phyloP scores from a whole-genome alignment of 164 flowering plant species.

The Magnolia officinalis region DNA sequence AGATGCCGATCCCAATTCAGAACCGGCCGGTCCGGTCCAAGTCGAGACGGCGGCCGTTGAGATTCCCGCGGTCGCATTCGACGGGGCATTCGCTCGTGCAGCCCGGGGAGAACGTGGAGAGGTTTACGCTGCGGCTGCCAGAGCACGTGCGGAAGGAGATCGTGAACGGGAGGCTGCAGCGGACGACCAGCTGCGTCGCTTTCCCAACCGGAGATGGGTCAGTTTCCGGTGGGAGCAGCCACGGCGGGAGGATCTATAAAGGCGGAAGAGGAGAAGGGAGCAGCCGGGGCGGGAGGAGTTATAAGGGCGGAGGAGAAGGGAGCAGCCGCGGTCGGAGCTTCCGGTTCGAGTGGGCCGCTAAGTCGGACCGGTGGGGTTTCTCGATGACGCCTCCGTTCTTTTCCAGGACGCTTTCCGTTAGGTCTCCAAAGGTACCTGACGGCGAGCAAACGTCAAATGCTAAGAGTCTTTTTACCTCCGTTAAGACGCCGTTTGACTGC shows the following conservation, averaged over 20 bases:
- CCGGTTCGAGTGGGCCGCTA: conserved; percentile 21
- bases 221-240: conserved; percentile 15
- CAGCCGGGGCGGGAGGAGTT: neutral
- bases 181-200: conserved; percentile 37
- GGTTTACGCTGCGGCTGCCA: conserved; percentile 60
- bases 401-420: conserved; percentile 29
- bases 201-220: conserved; percentile 9
- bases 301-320: conserved; percentile 4
- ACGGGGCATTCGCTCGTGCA: conserved; percentile 71
- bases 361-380: conserved; percentile 62
- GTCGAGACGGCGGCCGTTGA: conserved; percentile 18
- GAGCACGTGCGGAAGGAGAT: conserved; percentile 47
- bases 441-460: conserved; percentile 20
- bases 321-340: conserved; percentile 31
- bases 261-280: neutral
- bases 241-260: neutral
- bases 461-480: neutral
- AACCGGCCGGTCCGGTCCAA: conserved; percentile 41
- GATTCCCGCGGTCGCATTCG: conserved; percentile 65
- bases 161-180: conserved; percentile 34
- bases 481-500: conserved; percentile 22
- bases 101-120: conserved; percentile 56
- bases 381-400: conserved; percentile 50
- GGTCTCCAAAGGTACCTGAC: conserved; percentile 31
- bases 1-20: conserved; percentile 9